A percentile compares a stretch with the other conserved stretches of the same genome.
phyloP scores from a whole-genome alignment of 164 flowering plant genomes.

The Echeveria elegans region DNA sequence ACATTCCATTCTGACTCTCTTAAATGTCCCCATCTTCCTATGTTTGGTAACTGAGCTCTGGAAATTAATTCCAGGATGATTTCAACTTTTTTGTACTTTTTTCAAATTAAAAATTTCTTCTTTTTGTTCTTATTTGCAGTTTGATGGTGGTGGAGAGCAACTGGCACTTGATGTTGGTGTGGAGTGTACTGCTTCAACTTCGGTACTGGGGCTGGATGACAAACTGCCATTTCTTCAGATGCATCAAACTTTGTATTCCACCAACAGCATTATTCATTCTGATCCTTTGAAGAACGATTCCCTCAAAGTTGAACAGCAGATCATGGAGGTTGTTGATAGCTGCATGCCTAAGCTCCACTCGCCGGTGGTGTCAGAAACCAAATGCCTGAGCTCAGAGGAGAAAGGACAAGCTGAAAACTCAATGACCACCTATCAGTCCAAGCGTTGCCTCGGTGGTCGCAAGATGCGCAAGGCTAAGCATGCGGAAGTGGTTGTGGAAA shows the following conservation, averaged over 20 bases:
- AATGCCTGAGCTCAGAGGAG: not conserved
- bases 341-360: conserved; percentile 28
- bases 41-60: not conserved
- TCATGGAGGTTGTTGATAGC: conserved; percentile 35
- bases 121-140: not conserved
- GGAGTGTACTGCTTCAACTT: conserved; percentile 4
- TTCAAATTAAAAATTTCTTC: not conserved
- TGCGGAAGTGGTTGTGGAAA: conserved; percentile 19
- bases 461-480: not conserved
- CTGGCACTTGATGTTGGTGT: not conserved
- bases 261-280: conserved; percentile 2
- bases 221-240: conserved; percentile 54
- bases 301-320: conserved; percentile 16
- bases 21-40: not conserved
- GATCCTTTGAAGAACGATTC: not conserved
- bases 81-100: not conserved
- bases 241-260: conserved; percentile 32
- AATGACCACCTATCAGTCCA: no score
- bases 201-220: conserved; percentile 22
- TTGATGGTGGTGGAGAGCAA: conserved; percentile 2
- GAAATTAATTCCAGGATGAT: conserved; percentile 13
- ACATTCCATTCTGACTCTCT: conserved; percentile 14
- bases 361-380: conserved; percentile 14
- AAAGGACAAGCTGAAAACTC: not conserved
- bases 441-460: not conserved